A percentile compares a stretch with the other conserved stretches of the same genome.
Conservation (phyloP, 1,284 basidiomycete genomes). For the Tilletia caries region DNA sequence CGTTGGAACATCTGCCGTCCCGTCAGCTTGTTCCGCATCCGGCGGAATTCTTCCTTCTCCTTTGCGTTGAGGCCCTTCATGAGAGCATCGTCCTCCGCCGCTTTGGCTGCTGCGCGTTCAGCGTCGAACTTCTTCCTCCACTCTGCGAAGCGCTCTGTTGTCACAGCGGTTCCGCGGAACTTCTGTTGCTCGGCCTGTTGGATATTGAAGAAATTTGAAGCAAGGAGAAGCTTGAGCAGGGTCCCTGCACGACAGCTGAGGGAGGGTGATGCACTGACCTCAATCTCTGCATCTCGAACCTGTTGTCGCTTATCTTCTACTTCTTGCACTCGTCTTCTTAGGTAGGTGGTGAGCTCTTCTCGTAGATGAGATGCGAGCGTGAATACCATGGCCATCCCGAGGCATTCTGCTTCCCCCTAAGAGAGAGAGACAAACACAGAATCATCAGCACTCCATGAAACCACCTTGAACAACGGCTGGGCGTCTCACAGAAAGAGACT, state of each 20-base stretch:
- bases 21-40: slow-evolving; percentile 64
- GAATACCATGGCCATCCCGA: slow-evolving; percentile 98
- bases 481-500: slow-evolving; percentile 32
- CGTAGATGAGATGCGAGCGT: slow-evolving; percentile 82
- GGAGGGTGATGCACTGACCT: slow-evolving; percentile 59
- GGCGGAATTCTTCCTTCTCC: slow-evolving; percentile 84
- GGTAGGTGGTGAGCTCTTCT: slow-evolving; percentile 66
- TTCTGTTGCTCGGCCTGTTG: slow-evolving; percentile 79
- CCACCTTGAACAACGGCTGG: background rate
- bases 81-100: slow-evolving; percentile 75
- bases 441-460: background rate
- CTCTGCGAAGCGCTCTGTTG: slow-evolving; percentile 69
- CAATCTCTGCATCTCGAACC: slow-evolving; percentile 67
- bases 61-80: slow-evolving; percentile 68
- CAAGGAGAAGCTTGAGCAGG: background rate
- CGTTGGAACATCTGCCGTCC: slow-evolving; percentile 58
- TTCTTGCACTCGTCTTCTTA: slow-evolving; percentile 57
- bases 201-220: slow-evolving; percentile 3
- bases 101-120: slow-evolving; percentile 57
- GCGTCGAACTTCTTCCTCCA: slow-evolving; percentile 74
- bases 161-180: slow-evolving; percentile 85
- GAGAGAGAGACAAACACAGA: slow-evolving; percentile 60
- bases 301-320: slow-evolving; percentile 62
- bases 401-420: slow-evolving; percentile 65
- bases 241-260: background rate